Conservation (phyloP, 768 basidiomycete genomes). For the Rhodotorula sphaerocarpa region DNA sequence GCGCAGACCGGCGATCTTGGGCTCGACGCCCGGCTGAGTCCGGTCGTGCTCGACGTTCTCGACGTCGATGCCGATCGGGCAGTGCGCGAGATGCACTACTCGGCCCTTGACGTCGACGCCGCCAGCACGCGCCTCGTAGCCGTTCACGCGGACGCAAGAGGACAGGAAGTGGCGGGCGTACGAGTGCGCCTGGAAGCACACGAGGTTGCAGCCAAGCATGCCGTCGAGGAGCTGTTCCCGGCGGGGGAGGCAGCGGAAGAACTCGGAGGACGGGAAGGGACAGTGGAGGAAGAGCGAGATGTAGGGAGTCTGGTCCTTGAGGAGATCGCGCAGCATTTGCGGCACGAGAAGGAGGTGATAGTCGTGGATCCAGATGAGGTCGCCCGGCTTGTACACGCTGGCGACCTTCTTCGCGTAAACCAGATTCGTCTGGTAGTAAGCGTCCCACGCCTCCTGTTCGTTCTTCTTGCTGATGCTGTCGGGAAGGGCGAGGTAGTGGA, state of each 20-base stretch:
- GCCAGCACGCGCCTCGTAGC: slow-evolving; percentile 65
- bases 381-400: slow-evolving; percentile 74
- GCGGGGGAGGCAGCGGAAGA: slow-evolving; percentile 85
- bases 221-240: slow-evolving; percentile 92
- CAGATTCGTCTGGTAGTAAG: slow-evolving; percentile 72
- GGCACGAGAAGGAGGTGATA: slow-evolving; percentile 92
- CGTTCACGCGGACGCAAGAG: slow-evolving; percentile 90
- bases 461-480: slow-evolving; percentile 86
- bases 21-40: slow-evolving; percentile 58
- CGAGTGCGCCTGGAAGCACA: slow-evolving; percentile 96
- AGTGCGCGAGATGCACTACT: slow-evolving; percentile 68
- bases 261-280: slow-evolving; percentile 92
- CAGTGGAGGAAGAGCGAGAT: slow-evolving; percentile 91
- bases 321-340: slow-evolving; percentile 63
- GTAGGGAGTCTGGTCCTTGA: slow-evolving; percentile 54
- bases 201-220: slow-evolving; percentile 92
- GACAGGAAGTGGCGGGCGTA: slow-evolving; percentile 91
- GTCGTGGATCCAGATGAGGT: slow-evolving; percentile 65
- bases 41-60: slow-evolving; percentile 76
- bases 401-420: slow-evolving; percentile 75
- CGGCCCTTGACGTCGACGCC: slow-evolving; percentile 77
- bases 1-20: slow-evolving; percentile 78
- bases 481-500: slow-evolving; percentile 97
- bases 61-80: slow-evolving; percentile 91
- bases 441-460: slow-evolving; percentile 58